Base-by-base conservation (phyloP, 1,284 basidiomycete genomes). In the Vanrija sp. region DNA sequence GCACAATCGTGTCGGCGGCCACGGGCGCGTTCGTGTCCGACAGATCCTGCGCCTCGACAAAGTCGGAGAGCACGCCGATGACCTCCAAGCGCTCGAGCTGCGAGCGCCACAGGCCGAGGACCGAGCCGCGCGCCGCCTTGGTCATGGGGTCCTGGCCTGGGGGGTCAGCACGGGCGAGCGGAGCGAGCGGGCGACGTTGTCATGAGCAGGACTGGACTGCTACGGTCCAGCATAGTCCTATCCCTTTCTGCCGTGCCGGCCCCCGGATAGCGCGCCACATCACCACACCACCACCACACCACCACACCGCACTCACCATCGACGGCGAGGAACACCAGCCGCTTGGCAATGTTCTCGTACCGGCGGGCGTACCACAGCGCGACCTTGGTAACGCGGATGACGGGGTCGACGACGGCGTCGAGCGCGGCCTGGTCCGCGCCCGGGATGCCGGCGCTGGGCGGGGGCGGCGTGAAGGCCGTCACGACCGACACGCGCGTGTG, bases 401-500 rank as follows among this genome's bases (percentile, higher is more conserved):
- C 15, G 14, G 49, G 49, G 36, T 44, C 23, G 20, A 50, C 42
- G n/a, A 24, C 31, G 15, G 20, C n/a, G 14, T 25, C n/a, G n/a
- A 50, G 22, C 14, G 49, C 49, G 3, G 49, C 27, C 49, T 50
- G 49, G 43, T 50, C 49, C 6, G 18, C 23, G 10, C 49, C 49
- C 20, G 42, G 42, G 14, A 39, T 27, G 6, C 14, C 24, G 10
- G 14, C 10, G 18, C 8, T 10, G 8, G 23, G 12, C 2, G 42
- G 12, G 7, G 37, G 49, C 8, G 49, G 49, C 0, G 22, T 24
- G 19, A 44, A 50, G 3, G 49, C 49, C 9, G 9, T 5, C n/a
- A 50, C 22, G 15, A 50, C 42, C 7, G 36, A 20, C 24, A 38
- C 15, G 42, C 44, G 36, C 35, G 22, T 20, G 35, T 36, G 35